These are phyloP conservation scores for Thamnidium elegans DNA, from an alignment of 192 early-diverging fungal genomes.

Conservation along the genomic window DNA sequence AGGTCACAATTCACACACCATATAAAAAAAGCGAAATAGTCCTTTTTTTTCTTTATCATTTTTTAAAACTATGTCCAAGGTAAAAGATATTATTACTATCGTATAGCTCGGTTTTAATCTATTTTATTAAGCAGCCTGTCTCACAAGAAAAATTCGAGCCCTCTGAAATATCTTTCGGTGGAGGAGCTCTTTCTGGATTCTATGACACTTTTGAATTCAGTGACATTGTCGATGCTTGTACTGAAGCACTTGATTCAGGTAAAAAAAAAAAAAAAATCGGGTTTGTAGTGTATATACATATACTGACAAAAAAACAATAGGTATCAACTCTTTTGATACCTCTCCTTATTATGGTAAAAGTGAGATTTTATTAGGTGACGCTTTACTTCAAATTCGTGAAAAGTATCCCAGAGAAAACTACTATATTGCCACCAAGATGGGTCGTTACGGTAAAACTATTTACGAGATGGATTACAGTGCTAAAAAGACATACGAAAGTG, in stretches of 20 bases:
- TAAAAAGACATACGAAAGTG: slow-evolving; percentile 45
- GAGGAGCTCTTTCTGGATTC: slow-evolving; percentile 46
- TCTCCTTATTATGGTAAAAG: slow-evolving; percentile 72
- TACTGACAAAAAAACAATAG: slow-evolving; percentile 19
- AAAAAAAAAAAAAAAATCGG: neutral
- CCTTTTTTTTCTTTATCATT: too few species aligned
- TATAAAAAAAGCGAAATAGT: too few species aligned
- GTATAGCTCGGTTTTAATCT: neutral
- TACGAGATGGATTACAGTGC: slow-evolving; percentile 66
- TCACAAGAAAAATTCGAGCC: slow-evolving; percentile 35
- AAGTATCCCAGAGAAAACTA: slow-evolving; percentile 65
- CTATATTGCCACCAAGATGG: slow-evolving; percentile 69
- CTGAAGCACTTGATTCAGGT: slow-evolving; percentile 48
- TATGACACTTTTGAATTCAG: slow-evolving; percentile 48
- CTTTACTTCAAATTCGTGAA: slow-evolving; percentile 40
- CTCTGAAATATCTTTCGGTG: slow-evolving; percentile 53
- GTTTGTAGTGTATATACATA: neutral
- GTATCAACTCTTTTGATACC: slow-evolving; percentile 70
- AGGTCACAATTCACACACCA: too few species aligned
- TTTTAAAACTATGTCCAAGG: too few species aligned
- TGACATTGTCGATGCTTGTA: slow-evolving; percentile 45
- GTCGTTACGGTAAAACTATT: slow-evolving; percentile 62
- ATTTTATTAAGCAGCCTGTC: slow-evolving; percentile 1
- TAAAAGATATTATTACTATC: neutral
- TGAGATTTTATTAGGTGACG: slow-evolving; percentile 63